Evolutionary conservation across 1,139 yeast species (phyloP), one percentile per base, ranked within the genome.

Genomic region (Suhomyces yuchorum): DNA sequence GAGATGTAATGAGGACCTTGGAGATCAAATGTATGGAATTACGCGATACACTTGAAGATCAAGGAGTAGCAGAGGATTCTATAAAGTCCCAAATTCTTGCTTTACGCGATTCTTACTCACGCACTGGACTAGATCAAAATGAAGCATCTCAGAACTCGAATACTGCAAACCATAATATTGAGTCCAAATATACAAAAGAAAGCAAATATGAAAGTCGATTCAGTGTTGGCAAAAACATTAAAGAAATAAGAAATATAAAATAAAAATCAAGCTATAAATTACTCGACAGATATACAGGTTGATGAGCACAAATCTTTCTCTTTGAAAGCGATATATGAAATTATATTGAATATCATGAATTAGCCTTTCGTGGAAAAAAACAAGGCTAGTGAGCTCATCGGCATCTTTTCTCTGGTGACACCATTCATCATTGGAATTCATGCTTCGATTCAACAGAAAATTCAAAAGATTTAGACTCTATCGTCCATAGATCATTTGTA

Each of bases 21-120:
- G 89, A 83, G 49, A 72, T 81, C 4, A 65, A 69, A 53, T 82
- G 88, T 47, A 67, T 75, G 70, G 84, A 82, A 50, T 67, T 82
- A 37, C 66, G 83, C 24, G 87, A 80, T 30, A 47, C 67, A 44
- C 66, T 85, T 19, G 90, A 84, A 56, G 87, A 82, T 14, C 67
- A 68, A 26, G 77, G 68, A 20, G 58, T 61, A 18, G 63, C 57
- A 3, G 73, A 66, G 11, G 62, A 55, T 1, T 63, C 52, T n/a
- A 66, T 68, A 35, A 63, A 62, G 8, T 40, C 40, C 8, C 53
- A 55, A 43, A 67, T 73, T 0, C 42, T 38, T 1, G 55, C 55
- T 54, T 54, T 56, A 60, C 66, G 59, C 8, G 9, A 30, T 5
- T 20, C 37, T 6, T 26, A 26, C 2, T 2, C 17, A 8, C 34